Percentiles rank a stretch among this genome's conserved stretches.
Conservation (phyloP, 495 filamentous ascomycete genomes). For the Daldinia grandis region DNA sequence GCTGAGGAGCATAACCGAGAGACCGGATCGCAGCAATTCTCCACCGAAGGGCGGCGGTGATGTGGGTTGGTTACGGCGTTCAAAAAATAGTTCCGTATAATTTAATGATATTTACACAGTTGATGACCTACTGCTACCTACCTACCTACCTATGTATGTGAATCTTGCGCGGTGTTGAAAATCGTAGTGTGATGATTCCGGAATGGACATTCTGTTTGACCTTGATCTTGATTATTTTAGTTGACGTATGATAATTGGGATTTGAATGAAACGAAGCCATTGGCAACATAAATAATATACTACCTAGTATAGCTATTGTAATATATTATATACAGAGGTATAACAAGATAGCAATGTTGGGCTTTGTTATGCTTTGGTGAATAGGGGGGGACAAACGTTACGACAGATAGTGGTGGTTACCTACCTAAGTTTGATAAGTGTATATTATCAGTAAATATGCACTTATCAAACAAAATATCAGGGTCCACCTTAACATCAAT, state of each 20-base stretch:
- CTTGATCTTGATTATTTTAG: not conserved
- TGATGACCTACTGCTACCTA: not conserved
- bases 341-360: too few species aligned
- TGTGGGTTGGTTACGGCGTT: slow-evolving; percentile 20
- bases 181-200: not conserved
- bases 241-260: not conserved
- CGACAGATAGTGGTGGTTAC: too few species aligned
- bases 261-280: not conserved
- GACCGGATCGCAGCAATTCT: not conserved
- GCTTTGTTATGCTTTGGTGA: too few species aligned
- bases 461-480: not conserved
- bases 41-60: not conserved
- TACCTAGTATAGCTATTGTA: not conserved
- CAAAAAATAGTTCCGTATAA: not conserved
- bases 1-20: not conserved
- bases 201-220: not conserved
- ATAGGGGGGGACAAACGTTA: too few species aligned
- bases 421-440: not conserved
- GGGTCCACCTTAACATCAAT: not conserved
- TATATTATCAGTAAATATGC: not conserved
- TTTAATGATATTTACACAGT: slow-evolving; percentile 12
- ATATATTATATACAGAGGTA: too few species aligned
- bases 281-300: too few species aligned
- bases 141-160: too few species aligned
- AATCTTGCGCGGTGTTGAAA: not conserved